Percentiles rank a stretch among this genome's conserved stretches.
Evolutionary conservation across 352 stramenopile species (phyloP).

Genomic region (Phytophthora ohioensis): DNA sequence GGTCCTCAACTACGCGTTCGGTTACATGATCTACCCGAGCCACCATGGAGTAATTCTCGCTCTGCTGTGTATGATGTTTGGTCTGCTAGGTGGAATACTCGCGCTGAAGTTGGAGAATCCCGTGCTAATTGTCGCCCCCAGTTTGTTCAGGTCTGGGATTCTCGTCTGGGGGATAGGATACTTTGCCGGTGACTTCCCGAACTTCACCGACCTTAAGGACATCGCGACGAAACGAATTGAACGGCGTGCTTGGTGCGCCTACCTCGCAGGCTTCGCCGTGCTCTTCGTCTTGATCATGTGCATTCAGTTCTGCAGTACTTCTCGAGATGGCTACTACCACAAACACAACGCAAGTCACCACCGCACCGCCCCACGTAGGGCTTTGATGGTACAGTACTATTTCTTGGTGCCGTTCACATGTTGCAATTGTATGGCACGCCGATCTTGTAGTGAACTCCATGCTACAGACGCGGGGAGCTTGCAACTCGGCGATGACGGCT

Average conservation of each 20-base stretch:
- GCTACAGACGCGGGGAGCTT: too few relatives aligned
- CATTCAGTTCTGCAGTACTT: slow-evolving; percentile 58
- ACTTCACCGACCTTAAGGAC: slow-evolving; percentile 45
- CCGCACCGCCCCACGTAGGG: neutral
- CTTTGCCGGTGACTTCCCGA: slow-evolving; percentile 56
- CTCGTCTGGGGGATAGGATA: slow-evolving; percentile 57
- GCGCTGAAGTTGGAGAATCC: slow-evolving; percentile 55
- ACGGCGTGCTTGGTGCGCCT: slow-evolving; percentile 49
- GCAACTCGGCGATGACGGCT: too few relatives aligned
- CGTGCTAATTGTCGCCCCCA: slow-evolving; percentile 51
- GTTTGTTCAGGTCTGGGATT: slow-evolving; percentile 45
- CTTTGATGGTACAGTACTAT: neutral
- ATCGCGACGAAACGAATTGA: slow-evolving; percentile 39
- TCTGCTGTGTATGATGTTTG: slow-evolving; percentile 39
- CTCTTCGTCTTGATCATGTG: slow-evolving; percentile 47
- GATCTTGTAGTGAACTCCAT: too few relatives aligned
- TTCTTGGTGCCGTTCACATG: neutral
- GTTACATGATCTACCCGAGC: slow-evolving; percentile 50
- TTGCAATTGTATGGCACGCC: too few relatives aligned
- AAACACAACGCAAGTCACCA: neutral
- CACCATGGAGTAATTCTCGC: slow-evolving; percentile 43
- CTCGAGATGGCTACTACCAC: slow-evolving; percentile 20
- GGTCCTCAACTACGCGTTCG: slow-evolving; percentile 47
- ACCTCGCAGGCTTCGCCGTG: slow-evolving; percentile 47
- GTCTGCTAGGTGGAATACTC: slow-evolving; percentile 37